Conservation (phyloP, 2,329 filamentous ascomycete genomes). For the Cladorrhinum sp. region DNA sequence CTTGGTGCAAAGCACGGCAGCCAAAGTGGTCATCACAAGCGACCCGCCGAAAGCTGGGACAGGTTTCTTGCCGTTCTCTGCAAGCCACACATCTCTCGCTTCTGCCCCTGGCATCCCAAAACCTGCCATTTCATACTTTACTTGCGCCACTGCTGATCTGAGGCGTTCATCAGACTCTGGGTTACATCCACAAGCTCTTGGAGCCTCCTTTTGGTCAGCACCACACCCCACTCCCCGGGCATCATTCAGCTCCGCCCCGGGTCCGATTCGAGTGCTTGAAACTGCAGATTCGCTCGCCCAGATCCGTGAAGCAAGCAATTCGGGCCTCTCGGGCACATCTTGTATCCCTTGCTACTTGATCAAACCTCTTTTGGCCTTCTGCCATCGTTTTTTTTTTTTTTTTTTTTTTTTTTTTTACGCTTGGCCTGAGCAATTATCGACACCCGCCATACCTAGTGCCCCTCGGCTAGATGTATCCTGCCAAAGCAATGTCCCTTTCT, state of each 20-base stretch:
- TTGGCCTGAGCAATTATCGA: background rate
- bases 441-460: background rate
- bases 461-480: background rate
- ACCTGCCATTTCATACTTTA: background rate
- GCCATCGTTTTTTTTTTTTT: background rate
- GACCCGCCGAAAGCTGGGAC: background rate
- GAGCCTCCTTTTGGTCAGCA: background rate
- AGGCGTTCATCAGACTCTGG: background rate
- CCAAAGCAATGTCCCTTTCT: background rate
- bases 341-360: background rate
- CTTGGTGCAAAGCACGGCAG: background rate
- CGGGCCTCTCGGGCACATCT: background rate
- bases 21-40: background rate
- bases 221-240: background rate
- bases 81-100: background rate
- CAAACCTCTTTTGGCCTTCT: background rate
- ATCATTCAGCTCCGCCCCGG: background rate
- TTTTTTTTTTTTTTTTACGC: background rate
- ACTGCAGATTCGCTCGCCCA: background rate
- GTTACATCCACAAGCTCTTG: constrained; percentile 1
- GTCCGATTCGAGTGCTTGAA: constrained; percentile 2
- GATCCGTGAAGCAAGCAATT: background rate
- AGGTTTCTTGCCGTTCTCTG: background rate
- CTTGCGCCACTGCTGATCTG: background rate
- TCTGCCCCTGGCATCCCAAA: background rate